These are phyloP conservation scores for Metschnikowia gruessii DNA, from an alignment of 805 yeast species.

Conservation along the genomic window DNA sequence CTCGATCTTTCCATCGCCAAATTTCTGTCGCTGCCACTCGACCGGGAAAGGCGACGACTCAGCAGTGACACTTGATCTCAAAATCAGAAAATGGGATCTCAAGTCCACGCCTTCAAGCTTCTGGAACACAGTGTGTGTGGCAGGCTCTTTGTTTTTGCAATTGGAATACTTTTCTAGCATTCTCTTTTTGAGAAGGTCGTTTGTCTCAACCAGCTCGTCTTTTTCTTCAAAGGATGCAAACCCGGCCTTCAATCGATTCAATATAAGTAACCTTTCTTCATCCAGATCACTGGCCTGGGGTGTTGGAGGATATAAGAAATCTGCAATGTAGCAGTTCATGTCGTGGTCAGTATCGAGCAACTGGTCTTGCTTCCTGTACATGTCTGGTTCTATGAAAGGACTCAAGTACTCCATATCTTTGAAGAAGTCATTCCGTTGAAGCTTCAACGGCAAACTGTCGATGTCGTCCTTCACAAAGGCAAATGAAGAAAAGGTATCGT, in stretches of 20 bases:
- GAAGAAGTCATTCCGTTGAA: slow-evolving; percentile 45
- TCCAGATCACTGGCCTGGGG: neutral
- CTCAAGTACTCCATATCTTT: slow-evolving; percentile 56
- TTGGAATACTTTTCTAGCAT: neutral
- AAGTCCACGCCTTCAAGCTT: slow-evolving; percentile 1
- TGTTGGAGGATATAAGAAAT: slow-evolving; percentile 26
- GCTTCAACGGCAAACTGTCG: slow-evolving; percentile 53
- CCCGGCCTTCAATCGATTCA: slow-evolving; percentile 1
- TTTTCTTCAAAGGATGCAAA: neutral
- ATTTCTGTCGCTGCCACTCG: slow-evolving; percentile 22
- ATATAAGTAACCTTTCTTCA: slow-evolving; percentile 5
- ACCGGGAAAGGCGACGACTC: neutral
- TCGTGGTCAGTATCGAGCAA: slow-evolving; percentile 33
- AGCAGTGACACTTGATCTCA: neutral
- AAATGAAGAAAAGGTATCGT: slow-evolving; percentile 61
- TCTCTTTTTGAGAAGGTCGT: slow-evolving; percentile 2
- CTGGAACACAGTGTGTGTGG: slow-evolving; percentile 3
- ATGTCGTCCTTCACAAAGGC: slow-evolving; percentile 64
- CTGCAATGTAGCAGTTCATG: slow-evolving; percentile 27
- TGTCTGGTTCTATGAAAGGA: slow-evolving; percentile 37
- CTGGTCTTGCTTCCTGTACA: slow-evolving; percentile 41
- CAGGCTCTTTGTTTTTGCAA: slow-evolving; percentile 5
- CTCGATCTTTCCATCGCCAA: slow-evolving; percentile 35
- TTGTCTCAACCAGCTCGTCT: neutral
- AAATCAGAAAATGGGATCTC: neutral